Conservation (phyloP, 73 alveolate species). For the Paramecium pentaurelia region DNA sequence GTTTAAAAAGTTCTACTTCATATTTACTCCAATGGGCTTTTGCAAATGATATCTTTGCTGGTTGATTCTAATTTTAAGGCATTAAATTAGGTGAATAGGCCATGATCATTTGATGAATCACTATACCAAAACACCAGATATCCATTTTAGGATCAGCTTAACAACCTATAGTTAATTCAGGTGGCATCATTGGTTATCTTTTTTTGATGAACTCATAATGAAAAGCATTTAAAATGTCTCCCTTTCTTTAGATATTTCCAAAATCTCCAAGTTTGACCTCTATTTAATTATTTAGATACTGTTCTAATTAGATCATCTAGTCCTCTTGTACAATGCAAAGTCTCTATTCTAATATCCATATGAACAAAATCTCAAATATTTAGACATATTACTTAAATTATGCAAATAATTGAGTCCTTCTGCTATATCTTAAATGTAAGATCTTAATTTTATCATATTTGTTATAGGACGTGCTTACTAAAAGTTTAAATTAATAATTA, state of each 20-base stretch:
- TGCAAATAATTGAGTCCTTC: neutral
- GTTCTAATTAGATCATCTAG: slow-evolving; percentile 7
- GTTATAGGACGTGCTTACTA: slow-evolving; percentile 13
- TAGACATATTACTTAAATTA: neutral
- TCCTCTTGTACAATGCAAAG: slow-evolving; percentile 31
- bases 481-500: neutral
- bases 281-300: neutral
- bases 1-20: neutral
- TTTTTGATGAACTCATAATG: slow-evolving; percentile 10
- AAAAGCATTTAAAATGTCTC: neutral
- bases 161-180: neutral
- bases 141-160: neutral
- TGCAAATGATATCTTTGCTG: neutral
- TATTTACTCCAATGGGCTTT: slow-evolving; percentile 35
- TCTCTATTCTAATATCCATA: slow-evolving; percentile 22
- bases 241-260: slow-evolving; percentile 25
- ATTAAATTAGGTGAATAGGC: slow-evolving; percentile 14
- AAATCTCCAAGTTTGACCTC: slow-evolving; percentile 36
- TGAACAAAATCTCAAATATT: neutral
- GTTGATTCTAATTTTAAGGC: slow-evolving; percentile 8
- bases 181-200: neutral
- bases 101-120: neutral
- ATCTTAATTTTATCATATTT: neutral
- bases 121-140: slow-evolving; percentile 40
- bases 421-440: neutral